Evolutionary conservation across 2,329 filamentous ascomycete genomes (phyloP).

Genomic region (Raffaelea albimanens): DNA sequence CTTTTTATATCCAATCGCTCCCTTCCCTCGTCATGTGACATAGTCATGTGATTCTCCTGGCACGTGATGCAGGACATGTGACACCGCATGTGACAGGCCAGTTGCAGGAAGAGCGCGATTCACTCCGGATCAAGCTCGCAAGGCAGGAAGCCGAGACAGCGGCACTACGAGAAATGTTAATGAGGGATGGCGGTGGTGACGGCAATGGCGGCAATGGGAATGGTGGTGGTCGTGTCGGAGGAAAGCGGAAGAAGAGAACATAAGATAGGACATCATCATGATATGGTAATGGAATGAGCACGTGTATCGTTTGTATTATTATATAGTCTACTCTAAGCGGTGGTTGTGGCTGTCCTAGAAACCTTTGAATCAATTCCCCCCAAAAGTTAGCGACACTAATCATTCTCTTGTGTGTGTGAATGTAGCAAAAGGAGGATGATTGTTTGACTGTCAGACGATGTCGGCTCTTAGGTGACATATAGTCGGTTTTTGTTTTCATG

Average conservation of each 20-base stretch:
- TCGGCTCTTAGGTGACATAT: slow-evolving; percentile 15
- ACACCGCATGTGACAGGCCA: too few relatives aligned
- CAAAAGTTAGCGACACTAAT: not conserved
- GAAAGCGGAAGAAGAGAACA: not conserved
- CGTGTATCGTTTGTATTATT: not conserved
- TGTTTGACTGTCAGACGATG: slow-evolving; percentile 12
- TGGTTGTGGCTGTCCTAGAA: too few relatives aligned
- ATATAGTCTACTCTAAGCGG: too few relatives aligned
- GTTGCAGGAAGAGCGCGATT: slow-evolving; percentile 45
- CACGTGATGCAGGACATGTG: too few relatives aligned
- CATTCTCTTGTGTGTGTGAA: not conserved
- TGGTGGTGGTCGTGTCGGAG: not conserved
- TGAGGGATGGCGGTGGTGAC: slow-evolving; percentile 7
- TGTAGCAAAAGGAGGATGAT: not conserved
- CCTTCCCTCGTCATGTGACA: too few relatives aligned
- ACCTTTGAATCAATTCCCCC: too few relatives aligned
- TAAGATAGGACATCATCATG: too few relatives aligned
- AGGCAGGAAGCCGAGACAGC: slow-evolving; percentile 50
- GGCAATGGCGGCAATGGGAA: not conserved
- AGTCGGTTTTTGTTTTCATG: slow-evolving; percentile 7
- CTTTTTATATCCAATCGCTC: too few relatives aligned
- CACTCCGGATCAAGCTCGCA: slow-evolving; percentile 44
- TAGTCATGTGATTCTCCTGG: too few relatives aligned
- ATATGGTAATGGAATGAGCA: not conserved
- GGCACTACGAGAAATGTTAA: slow-evolving; percentile 37